A percentile compares a stretch with the other conserved stretches of the same genome.
Conservation (phyloP, 164 flowering plant species). For the Kalanchoe fedtschenkoi region DNA sequence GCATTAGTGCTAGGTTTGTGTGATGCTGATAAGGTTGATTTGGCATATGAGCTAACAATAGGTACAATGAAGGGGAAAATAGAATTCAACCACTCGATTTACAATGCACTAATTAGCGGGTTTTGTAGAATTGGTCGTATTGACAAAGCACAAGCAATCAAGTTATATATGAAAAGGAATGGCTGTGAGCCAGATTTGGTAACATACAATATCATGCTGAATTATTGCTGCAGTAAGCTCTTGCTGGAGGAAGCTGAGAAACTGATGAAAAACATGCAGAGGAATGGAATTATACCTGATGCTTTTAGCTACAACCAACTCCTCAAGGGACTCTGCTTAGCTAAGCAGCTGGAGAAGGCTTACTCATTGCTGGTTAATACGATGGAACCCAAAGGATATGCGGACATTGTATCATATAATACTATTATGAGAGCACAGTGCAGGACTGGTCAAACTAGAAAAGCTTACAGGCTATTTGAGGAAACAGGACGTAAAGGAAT, state of each 20-base stretch:
- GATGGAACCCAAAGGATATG: conserved; percentile 58
- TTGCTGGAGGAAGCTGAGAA: conserved; percentile 70
- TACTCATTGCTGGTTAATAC: conserved; percentile 43
- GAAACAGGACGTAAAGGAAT: conserved; percentile 65
- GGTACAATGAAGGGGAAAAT: conserved; percentile 36
- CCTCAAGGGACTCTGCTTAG: conserved; percentile 77
- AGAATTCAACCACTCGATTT: conserved; percentile 34
- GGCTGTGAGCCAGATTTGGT: conserved; percentile 75
- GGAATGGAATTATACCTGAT: conserved; percentile 55
- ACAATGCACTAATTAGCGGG: conserved; percentile 74
- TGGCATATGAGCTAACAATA: conserved; percentile 73
- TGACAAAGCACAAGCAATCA: conserved; percentile 68
- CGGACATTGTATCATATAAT: conserved; percentile 66
- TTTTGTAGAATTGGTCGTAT: conserved; percentile 58
- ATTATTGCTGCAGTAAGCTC: conserved; percentile 55
- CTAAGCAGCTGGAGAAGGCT: conserved; percentile 56
- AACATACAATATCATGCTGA: conserved; percentile 64
- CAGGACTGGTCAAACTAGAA: conserved; percentile 20
- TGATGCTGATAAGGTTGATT: conserved; percentile 61
- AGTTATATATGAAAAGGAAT: conserved; percentile 58
- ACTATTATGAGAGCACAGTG: conserved; percentile 72
- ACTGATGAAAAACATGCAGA: conserved; percentile 56
- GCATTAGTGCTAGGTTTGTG: conserved; percentile 69
- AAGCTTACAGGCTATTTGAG: conserved; percentile 51
- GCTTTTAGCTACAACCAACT: conserved; percentile 77